These are phyloP conservation scores for Cicer yamashitae DNA, from an alignment of 306 rosid genomes.

Conservation along the genomic window DNA sequence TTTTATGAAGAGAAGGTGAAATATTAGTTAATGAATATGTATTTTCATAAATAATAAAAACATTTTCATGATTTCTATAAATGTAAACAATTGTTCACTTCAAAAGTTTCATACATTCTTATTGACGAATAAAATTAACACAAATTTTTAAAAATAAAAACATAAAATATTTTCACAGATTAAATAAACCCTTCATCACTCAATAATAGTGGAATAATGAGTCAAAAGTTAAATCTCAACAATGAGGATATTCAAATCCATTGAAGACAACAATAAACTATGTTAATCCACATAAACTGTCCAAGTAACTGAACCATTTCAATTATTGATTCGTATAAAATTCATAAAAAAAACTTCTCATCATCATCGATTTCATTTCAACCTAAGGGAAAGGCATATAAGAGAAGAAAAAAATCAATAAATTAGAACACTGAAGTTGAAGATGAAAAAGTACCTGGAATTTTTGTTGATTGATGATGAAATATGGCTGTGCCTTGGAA, in stretches of 20 bases:
- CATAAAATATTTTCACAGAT: no score
- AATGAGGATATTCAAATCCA: conserved; percentile 34
- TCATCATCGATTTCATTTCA: not conserved
- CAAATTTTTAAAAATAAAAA: no score
- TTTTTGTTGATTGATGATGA: conserved; percentile 19
- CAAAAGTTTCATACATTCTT: no score
- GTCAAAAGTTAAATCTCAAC: conserved; percentile 9
- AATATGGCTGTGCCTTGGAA: not conserved
- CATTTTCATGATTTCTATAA: no score
- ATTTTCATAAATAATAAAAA: no score
- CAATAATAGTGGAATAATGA: not conserved
- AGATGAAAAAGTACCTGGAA: conserved; percentile 30
- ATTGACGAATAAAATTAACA: no score
- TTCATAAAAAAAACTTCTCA: not conserved
- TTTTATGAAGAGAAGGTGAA: no score
- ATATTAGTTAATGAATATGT: no score
- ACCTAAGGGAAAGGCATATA: not conserved
- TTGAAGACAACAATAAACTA: conserved; percentile 32
- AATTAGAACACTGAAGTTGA: not conserved
- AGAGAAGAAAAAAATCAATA: not conserved
- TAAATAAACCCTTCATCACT: not conserved
- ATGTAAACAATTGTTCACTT: no score
- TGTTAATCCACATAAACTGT: conserved; percentile 1
- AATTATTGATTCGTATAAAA: not conserved
- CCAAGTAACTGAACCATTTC: not conserved